Conservation (phyloP, 345 rosid species). For the Rhodamnia argentea region DNA sequence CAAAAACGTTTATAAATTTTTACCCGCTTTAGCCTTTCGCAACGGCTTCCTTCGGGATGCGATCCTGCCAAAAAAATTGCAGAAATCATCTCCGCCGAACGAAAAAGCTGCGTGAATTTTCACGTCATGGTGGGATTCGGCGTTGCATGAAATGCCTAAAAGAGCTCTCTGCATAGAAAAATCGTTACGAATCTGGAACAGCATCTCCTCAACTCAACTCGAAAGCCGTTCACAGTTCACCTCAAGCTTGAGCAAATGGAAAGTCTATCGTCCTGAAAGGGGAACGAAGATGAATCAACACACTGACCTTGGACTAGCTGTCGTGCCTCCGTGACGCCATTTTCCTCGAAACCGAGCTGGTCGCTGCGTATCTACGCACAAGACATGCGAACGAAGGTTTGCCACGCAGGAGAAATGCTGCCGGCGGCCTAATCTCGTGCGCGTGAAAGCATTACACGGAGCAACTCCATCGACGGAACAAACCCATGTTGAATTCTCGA, state of each 20-base stretch:
- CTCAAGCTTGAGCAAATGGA: neutral
- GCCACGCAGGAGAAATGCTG: conserved; percentile 29
- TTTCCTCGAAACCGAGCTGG: neutral
- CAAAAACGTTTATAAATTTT: no score
- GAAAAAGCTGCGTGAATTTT: neutral
- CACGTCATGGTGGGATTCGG: neutral
- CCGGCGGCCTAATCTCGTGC: conserved; percentile 2
- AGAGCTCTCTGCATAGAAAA: neutral
- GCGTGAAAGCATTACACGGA: neutral
- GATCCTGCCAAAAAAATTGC: neutral
- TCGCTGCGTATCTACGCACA: neutral
- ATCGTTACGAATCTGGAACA: neutral
- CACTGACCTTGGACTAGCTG: neutral
- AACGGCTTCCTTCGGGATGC: neutral
- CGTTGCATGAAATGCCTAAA: neutral
- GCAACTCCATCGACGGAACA: neutral
- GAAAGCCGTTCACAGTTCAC: neutral
- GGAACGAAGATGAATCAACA: neutral
- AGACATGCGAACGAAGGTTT: conserved; percentile 12
- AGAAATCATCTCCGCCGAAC: neutral
- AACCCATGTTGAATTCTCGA: neutral
- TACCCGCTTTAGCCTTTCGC: neutral
- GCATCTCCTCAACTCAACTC: neutral
- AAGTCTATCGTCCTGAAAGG: neutral
- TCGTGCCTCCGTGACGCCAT: neutral